Evolutionary conservation across 371 early-diverging fungal species (phyloP), one percentile per base, ranked within the genome.

Genomic region (Nematocida parisii): DNA sequence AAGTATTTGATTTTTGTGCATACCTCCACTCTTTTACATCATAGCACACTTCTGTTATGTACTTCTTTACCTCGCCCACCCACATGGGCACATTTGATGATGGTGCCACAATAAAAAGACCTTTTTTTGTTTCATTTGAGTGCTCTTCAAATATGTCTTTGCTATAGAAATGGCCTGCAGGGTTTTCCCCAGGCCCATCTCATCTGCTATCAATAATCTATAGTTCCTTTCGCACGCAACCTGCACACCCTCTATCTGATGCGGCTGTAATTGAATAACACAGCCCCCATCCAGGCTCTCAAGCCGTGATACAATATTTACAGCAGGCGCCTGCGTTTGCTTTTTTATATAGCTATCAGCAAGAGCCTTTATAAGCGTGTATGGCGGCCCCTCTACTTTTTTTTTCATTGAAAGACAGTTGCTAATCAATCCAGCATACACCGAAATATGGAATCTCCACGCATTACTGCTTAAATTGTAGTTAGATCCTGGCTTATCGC

Each of bases 141-240:
- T 89, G 89, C 44, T 87, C 87, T 7, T 75, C 6, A 81, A 24
- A 66, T 90, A 87, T 13, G 93, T 87, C 6, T 90, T 58, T 3
- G 88, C 86, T 1, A 91, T 83, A 2, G 89, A 89, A 5, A 92
- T 61, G 3, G 90, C 89, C 75, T 90, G 90, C 9, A 90, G 83
- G 0, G 89, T 89, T 75, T 89, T 89, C 33, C 89, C 89, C 42
- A 87, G 81, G 9, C 89, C 90, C 90, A 90, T 90, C 54, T 89
- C 89, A 77, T 90, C 90, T 13, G 88, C 89, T 13, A 90, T 46
- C 46, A 81, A 77, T 18, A 91, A 72, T 40, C 90, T 77, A 0
- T 90, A 91, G 3, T 83, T 66, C 40, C 84, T 75, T 18, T 75
- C 73, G 2, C 90, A 40, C 4, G 88, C 90, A 80, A 85, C 67